These are phyloP conservation scores for Yarrowia sp. DNA, from an alignment of 805 yeast genomes.

Conservation along the genomic window DNA sequence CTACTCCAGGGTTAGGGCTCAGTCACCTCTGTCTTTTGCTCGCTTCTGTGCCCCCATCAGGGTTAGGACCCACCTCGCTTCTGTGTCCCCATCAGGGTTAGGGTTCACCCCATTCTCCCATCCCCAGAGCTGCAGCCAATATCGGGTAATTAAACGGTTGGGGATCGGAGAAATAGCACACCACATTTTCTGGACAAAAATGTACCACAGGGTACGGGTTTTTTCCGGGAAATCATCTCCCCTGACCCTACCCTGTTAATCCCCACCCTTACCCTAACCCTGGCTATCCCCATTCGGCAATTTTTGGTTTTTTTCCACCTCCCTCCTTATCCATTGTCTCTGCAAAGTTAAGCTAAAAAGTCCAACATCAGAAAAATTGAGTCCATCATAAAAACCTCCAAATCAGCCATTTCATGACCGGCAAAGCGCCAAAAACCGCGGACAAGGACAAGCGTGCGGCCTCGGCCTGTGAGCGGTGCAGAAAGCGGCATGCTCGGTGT, in stretches of 20 bases:
- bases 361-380: no score
- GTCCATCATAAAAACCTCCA: no score
- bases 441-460: constrained; percentile 38
- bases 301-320: no score
- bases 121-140: neutral
- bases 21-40: neutral
- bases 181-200: no score
- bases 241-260: neutral
- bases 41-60: no score
- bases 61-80: no score
- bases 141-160: constrained; percentile 1
- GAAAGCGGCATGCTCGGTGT: constrained; percentile 45
- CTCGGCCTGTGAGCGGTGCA: constrained; percentile 45
- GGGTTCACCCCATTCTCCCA: no score
- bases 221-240: neutral
- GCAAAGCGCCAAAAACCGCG: constrained; percentile 13
- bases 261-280: neutral
- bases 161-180: no score
- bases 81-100: no score
- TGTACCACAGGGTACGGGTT: neutral
- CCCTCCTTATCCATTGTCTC: neutral
- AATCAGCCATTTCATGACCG: neutral
- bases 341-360: neutral
- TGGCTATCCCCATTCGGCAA: neutral
- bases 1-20: neutral